A percentile compares a stretch with the other conserved stretches of the same genome.
Conservation (phyloP, 345 rosid species). For the Conringia planisiliqua region DNA sequence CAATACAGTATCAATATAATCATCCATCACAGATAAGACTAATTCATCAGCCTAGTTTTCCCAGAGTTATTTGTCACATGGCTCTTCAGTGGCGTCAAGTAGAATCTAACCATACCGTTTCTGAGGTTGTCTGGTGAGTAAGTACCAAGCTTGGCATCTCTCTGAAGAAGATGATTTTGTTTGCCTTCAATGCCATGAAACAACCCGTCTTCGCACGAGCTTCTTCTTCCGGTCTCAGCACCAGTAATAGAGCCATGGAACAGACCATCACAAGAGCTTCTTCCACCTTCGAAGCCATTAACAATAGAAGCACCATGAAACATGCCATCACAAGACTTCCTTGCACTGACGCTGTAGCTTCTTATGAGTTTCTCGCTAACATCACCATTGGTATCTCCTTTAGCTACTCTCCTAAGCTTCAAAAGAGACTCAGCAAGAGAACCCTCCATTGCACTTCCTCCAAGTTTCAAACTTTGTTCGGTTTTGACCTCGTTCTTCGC, state of each 20-base stretch:
- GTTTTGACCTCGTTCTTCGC: slow-evolving; percentile 37
- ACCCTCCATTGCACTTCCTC: slow-evolving; percentile 43
- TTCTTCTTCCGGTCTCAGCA: slow-evolving; percentile 22
- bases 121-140: slow-evolving; percentile 35
- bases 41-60: slow-evolving; percentile 44
- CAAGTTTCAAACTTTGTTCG: slow-evolving; percentile 33
- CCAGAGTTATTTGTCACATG: slow-evolving; percentile 55
- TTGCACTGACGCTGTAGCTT: slow-evolving; percentile 60
- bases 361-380: slow-evolving; percentile 62
- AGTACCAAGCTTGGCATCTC: slow-evolving; percentile 21
- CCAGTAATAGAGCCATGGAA: slow-evolving; percentile 34
- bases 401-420: slow-evolving; percentile 43
- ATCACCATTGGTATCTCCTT: slow-evolving; percentile 41
- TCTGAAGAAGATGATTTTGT: slow-evolving; percentile 1
- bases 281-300: slow-evolving; percentile 34
- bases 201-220: slow-evolving; percentile 31
- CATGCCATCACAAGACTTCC: slow-evolving; percentile 44
- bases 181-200: slow-evolving; percentile 23
- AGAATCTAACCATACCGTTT: slow-evolving; percentile 62
- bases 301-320: slow-evolving; percentile 47
- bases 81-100: slow-evolving; percentile 61
- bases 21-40: slow-evolving; percentile 22
- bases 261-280: slow-evolving; percentile 40
- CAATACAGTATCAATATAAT: slow-evolving; percentile 15
- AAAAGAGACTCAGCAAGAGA: slow-evolving; percentile 44